Evolutionary conservation across 257 asterid species (phyloP).

Genomic region (Jacaranda mimosifolia): DNA sequence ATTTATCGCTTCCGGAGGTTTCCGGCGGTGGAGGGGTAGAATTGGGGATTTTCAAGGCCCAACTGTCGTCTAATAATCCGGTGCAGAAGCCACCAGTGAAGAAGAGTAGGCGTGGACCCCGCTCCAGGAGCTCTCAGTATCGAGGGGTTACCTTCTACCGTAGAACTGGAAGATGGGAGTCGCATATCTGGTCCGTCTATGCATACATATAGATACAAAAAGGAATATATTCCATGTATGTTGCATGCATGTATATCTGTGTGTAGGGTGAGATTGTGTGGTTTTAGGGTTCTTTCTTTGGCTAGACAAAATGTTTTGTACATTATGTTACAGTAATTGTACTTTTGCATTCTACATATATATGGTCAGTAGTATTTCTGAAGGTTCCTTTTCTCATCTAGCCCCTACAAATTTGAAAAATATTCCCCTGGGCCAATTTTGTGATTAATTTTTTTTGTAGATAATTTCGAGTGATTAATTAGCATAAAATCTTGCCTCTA

Average conservation of each 20-base stretch:
- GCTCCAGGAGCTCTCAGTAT: constrained; percentile 95
- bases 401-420: not conserved
- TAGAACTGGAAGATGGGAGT: constrained; percentile 98
- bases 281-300: constrained; percentile 21
- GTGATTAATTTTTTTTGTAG: not conserved
- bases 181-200: constrained; percentile 79
- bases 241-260: constrained; percentile 28
- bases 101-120: constrained; percentile 97
- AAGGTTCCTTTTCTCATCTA: not conserved
- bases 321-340: constrained; percentile 15
- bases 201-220: not conserved
- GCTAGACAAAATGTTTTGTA: constrained; percentile 17
- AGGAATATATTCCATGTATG: not conserved
- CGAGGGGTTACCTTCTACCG: constrained; percentile 97
- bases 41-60: constrained; percentile 24
- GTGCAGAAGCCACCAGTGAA: constrained; percentile 56
- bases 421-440: constrained; percentile 2
- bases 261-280: not conserved
- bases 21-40: constrained; percentile 15
- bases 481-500: not conserved
- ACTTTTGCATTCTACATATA: constrained; percentile 2
- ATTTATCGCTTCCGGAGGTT: constrained; percentile 48
- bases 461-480: not conserved
- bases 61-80: constrained; percentile 17
- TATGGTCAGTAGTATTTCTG: not conserved